Evolutionary conservation across 257 asterid species (phyloP), one percentile per base, ranked within the genome.

Genomic region (Solanum dulcamara): DNA sequence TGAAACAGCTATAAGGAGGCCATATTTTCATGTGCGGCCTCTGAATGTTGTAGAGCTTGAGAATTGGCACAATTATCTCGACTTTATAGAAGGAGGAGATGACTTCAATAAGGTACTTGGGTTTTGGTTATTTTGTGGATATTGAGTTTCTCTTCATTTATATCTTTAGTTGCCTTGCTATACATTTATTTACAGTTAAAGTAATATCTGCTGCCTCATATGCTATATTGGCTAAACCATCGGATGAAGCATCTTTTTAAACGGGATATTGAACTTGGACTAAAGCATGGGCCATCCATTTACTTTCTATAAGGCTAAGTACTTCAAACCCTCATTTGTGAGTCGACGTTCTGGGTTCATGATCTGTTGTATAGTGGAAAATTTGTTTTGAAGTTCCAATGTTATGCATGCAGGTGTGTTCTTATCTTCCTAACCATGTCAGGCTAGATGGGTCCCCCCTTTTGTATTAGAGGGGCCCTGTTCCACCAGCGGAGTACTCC

Each of bases 351-450:
- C 97, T 93, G 93, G 98, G 97, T 97, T 95, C 96, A 88, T 92
- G 93, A 90, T 92, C 90, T 90, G 90, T 91, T 88, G 91, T 93
- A 84, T 85, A 90, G 84, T 89, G 88, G 89, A 87, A 89, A 88
- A 89, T 90, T 68, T 86, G 90, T 92, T 91, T 95, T 94, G 87
- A 94, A 95, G 90, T 93, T 91, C 92, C 89, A 90, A 94, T 93
- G 97, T 94, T 97, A 97, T 94, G 94, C 93, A 95, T 95, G 99
- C 99, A 97, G 99, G 99, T 95, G 94, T 93, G 93, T 92, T 90
- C 95, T 97, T 95, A 91, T 92, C 98, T 94, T 93, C 98, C 95
- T 97, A 95, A 97, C 93, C 97, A 93, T 97, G 92, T 93, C 98
- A 91, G 94, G 93, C 96, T 87, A 92, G 97, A 97, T 92, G 92